phyloP scores from a whole-genome alignment of 148 eudicot species.

The Nyssa sinensis region DNA sequence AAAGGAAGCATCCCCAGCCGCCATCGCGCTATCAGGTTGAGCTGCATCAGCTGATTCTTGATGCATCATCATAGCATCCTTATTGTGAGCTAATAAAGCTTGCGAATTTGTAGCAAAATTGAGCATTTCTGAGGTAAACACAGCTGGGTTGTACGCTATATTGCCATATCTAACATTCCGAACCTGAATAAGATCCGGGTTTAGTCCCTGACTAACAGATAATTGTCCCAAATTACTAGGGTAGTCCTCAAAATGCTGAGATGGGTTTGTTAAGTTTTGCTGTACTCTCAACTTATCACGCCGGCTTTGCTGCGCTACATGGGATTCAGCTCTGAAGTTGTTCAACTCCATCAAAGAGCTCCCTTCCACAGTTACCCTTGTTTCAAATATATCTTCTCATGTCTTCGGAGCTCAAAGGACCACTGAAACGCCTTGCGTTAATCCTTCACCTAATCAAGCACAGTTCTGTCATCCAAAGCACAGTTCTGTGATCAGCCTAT shows the following conservation, averaged over 20 bases:
- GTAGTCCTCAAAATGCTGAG: conserved; percentile 13
- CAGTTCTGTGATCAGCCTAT: neutral
- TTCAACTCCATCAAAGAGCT: conserved; percentile 31
- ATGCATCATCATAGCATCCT: neutral
- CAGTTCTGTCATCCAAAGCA: no score
- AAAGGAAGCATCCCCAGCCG: conserved; percentile 3
- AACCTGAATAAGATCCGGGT: conserved; percentile 18
- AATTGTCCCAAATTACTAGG: conserved; percentile 13
- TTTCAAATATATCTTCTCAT: neutral
- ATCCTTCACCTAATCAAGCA: neutral
- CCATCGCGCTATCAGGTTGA: neutral
- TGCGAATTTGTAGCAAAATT: conserved; percentile 24
- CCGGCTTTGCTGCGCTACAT: conserved; percentile 38
- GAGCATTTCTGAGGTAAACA: conserved; percentile 26
- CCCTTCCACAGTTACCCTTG: neutral
- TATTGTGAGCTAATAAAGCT: conserved; percentile 6
- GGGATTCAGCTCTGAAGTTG: conserved; percentile 32
- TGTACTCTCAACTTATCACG: conserved; percentile 40
- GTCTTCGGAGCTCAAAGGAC: neutral
- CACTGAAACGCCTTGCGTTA: no score
- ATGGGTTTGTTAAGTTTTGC: conserved; percentile 14
- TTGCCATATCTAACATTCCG: conserved; percentile 14
- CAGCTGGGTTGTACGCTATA: conserved; percentile 19
- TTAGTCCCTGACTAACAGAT: neutral
- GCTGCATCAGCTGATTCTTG: neutral